These are phyloP conservation scores for Pseudogymnoascus sp. DNA, from an alignment of 2,329 filamentous ascomycete species.

Conservation along the genomic window DNA sequence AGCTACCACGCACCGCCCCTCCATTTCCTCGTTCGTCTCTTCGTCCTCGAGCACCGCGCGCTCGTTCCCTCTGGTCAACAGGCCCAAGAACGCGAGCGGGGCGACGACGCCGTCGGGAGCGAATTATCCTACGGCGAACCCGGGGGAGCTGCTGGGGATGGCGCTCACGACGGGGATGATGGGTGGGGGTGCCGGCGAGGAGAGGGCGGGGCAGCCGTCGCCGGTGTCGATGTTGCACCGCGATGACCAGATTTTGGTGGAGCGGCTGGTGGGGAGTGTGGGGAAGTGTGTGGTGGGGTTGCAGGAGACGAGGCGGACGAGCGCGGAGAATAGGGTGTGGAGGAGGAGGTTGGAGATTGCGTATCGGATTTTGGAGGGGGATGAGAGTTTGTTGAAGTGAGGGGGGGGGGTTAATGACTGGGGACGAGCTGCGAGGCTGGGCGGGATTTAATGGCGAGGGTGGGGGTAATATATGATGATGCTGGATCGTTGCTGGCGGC, in stretches of 20 bases:
- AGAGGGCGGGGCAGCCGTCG: slow-evolving; percentile 14
- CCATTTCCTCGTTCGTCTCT: slow-evolving; percentile 43
- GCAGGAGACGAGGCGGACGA: slow-evolving; percentile 44
- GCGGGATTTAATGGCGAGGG: neutral
- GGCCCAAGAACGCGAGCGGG: slow-evolving; percentile 28
- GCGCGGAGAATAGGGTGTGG: slow-evolving; percentile 54
- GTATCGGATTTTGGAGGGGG: slow-evolving; percentile 62
- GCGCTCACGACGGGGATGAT: slow-evolving; percentile 8
- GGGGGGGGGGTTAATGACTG: neutral
- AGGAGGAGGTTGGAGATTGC: slow-evolving; percentile 68
- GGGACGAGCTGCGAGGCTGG: neutral
- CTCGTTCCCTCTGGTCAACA: slow-evolving; percentile 54
- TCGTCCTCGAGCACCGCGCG: slow-evolving; percentile 43
- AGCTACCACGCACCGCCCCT: slow-evolving; percentile 40
- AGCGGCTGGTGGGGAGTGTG: slow-evolving; percentile 50
- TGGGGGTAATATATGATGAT: neutral
- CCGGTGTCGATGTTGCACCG: slow-evolving; percentile 26
- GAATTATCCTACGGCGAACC: neutral
- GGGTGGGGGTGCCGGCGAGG: slow-evolving; percentile 13
- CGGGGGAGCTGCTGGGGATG: neutral
- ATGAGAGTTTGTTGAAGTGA: slow-evolving; percentile 35
- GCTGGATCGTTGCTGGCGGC: neutral
- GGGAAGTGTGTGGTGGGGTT: slow-evolving; percentile 52
- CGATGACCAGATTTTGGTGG: slow-evolving; percentile 53
- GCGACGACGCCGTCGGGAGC: neutral